Conservation (phyloP, 495 filamentous ascomycete genomes). For the Schizothecium vesticola region DNA sequence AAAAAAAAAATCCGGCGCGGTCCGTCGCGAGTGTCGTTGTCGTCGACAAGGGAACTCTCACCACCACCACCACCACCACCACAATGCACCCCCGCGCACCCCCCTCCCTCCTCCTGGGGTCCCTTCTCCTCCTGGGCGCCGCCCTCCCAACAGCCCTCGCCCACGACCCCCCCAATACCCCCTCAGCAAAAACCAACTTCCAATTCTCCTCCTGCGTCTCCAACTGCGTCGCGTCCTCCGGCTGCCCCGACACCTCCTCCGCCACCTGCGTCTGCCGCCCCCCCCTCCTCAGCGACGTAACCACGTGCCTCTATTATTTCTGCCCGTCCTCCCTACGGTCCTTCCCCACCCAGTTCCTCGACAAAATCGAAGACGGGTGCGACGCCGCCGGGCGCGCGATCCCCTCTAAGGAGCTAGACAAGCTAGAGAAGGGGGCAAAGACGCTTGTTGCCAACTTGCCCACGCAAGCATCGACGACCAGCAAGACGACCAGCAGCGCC, state of each 20-base stretch:
- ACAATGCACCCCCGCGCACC: not conserved
- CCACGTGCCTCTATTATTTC: slow-evolving; percentile 27
- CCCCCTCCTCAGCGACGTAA: slow-evolving; percentile 22
- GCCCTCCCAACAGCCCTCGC: slow-evolving; percentile 8
- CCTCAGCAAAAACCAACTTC: slow-evolving; percentile 9
- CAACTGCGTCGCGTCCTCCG: slow-evolving; percentile 18
- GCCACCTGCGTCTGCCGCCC: slow-evolving; percentile 25
- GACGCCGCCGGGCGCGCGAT: slow-evolving; percentile 15
- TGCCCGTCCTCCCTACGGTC: slow-evolving; percentile 23
- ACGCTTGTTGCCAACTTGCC: slow-evolving; percentile 17
- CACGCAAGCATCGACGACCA: not conserved
- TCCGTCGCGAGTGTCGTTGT: not conserved
- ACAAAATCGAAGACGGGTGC: slow-evolving; percentile 21
- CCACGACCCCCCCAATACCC: slow-evolving; percentile 7
- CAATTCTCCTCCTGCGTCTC: slow-evolving; percentile 20
- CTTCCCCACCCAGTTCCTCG: slow-evolving; percentile 19
- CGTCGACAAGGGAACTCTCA: not conserved
- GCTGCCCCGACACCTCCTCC: slow-evolving; percentile 17
- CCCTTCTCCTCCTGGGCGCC: slow-evolving; percentile 2
- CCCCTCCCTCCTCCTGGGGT: not conserved
- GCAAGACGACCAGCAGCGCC: not conserved
- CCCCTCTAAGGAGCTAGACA: slow-evolving; percentile 14
- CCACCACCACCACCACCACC: not conserved
- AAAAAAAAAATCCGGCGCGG: not conserved
- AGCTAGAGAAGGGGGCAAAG: slow-evolving; percentile 20